Evolutionary conservation across 2,329 filamentous ascomycete species (phyloP).

Genomic region (Verticillium alfalfae): DNA sequence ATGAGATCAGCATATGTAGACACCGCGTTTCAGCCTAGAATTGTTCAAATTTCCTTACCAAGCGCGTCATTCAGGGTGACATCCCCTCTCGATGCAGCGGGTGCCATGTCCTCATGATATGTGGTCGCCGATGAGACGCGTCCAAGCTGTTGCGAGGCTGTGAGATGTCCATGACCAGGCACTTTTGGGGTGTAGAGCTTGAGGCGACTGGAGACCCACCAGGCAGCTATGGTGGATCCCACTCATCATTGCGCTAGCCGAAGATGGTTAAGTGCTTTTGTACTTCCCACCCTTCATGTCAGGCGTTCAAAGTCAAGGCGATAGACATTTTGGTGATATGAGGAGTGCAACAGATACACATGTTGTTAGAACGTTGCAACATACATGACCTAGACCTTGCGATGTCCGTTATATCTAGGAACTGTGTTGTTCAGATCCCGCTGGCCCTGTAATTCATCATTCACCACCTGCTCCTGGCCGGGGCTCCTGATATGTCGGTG

Average conservation of each 20-base stretch:
- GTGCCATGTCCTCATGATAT: neutral
- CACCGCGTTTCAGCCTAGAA: no score
- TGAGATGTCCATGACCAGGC: neutral
- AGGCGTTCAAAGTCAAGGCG: no score
- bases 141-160: neutral
- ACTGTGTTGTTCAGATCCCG: no score
- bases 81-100: slow-evolving; percentile 1
- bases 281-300: neutral
- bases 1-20: neutral
- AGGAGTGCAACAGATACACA: no score
- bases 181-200: neutral
- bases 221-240: neutral
- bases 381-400: no score
- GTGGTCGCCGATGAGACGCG: neutral
- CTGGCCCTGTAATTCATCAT: no score
- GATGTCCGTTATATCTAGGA: no score
- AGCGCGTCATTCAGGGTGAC: slow-evolving; percentile 9
- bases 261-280: neutral
- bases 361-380: no score
- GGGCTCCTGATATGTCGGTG: no score
- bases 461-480: no score
- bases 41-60: neutral
- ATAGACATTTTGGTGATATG: no score
- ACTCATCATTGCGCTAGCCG: neutral
- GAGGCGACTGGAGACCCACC: neutral